Evolutionary conservation across 2,329 filamentous ascomycete species (phyloP).

Genomic region (Calonectria ilicicola): DNA sequence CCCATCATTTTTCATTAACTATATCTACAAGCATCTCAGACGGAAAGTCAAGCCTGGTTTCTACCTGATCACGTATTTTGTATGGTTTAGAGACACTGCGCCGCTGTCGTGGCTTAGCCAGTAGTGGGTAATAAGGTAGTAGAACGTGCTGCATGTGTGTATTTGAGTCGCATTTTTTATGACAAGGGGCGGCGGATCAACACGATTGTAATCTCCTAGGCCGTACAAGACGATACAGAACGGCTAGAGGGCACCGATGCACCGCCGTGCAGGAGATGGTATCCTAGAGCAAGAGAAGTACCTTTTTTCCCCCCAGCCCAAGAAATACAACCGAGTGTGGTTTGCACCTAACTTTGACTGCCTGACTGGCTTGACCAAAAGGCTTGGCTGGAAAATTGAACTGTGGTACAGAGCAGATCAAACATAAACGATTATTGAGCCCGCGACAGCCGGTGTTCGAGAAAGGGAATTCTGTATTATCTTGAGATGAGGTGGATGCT

Average conservation of each 20-base stretch:
- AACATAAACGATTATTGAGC: not conserved
- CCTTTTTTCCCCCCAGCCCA: not conserved
- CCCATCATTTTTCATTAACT: too few species aligned
- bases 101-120: not conserved
- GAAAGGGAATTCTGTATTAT: not conserved
- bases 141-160: not conserved
- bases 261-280: not conserved
- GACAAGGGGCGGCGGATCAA: too few species aligned
- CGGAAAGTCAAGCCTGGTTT: too few species aligned
- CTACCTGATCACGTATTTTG: too few species aligned
- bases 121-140: not conserved
- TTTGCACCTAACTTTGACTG: not conserved
- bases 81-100: not conserved
- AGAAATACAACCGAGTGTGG: not conserved
- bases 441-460: not conserved
- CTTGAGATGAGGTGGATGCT: not conserved
- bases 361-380: not conserved
- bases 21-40: too few species aligned
- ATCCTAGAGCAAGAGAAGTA: not conserved
- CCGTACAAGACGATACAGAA: not conserved
- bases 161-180: not conserved
- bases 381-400: not conserved
- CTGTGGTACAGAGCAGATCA: not conserved
- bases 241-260: not conserved
- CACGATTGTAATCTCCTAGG: not conserved